Evolutionary conservation across 2,329 filamentous ascomycete genomes (phyloP), one percentile per base, ranked within the genome.

Genomic region (Phoma sp.): DNA sequence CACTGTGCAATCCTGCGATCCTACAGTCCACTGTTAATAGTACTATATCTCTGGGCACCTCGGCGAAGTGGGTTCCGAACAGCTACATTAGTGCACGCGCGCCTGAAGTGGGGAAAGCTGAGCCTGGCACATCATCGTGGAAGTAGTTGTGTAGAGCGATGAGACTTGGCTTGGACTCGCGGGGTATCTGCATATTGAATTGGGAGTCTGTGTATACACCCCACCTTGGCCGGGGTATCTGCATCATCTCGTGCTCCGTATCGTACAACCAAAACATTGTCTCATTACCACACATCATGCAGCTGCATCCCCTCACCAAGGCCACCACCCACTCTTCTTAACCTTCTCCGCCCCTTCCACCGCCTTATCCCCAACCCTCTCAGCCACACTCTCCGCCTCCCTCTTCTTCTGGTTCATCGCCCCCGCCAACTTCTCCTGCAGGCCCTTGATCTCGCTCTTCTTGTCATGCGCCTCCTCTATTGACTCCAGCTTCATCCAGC

Each of bases 401-500:
- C 39, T 49, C 43, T 60, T 64, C 59, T 63, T 59, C 25, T 48
- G 42, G 11, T 47, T 52, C 11, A 71, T 58, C 38, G 60, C 66
- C 13, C 61, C 57, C 37, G 55, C 59, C 35, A 73, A 51, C 47
- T 71, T 60, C 14, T 53, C 47, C 25, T 67, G 65, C 44, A 71
- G 33, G 23, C 58, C 57, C 11, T 40, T 46, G 23, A 70, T 65
- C 43, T 66, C 63, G 5, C 41, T 58, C 13, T 51, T 49, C 37
- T 83, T 84, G 39, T 86, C 79, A 18, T 78, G 77, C 67, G 83
- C 86, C 52, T 84, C 79, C 76, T 95, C 90, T 48, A 90, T 82
- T 30, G 83, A 83, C 73, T 93, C 90, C 45, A 93, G 79, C 74
- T 88, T 90, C 33, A 84, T 71, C 90, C 90, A 95, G 11, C 77